These are phyloP conservation scores for Fusarium clavum DNA, from an alignment of 2,329 filamentous ascomycete genomes.

Conservation along the genomic window DNA sequence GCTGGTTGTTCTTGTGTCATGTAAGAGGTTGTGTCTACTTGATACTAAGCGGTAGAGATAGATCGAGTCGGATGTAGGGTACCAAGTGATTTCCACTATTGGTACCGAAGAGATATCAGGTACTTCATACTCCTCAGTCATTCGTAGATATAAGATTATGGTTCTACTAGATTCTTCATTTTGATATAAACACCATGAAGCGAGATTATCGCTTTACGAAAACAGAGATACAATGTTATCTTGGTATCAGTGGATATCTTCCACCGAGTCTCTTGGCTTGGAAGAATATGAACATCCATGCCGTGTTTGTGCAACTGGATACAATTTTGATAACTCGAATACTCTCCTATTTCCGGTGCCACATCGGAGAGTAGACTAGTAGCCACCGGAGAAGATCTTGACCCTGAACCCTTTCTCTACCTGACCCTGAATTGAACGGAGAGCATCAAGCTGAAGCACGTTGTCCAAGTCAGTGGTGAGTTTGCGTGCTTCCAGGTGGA, in stretches of 20 bases:
- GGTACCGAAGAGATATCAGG: not conserved
- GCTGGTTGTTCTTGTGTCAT: constrained; percentile 16
- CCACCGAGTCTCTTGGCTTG: not conserved
- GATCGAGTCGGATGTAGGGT: not conserved
- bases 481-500: constrained; percentile 36
- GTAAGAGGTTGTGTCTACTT: constrained; percentile 12
- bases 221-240: not conserved
- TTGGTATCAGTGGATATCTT: not conserved
- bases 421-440: constrained; percentile 14
- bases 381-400: constrained; percentile 20
- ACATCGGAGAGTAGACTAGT: constrained; percentile 1
- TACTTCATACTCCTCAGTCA: not conserved
- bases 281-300: constrained; percentile 16
- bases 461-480: constrained; percentile 33
- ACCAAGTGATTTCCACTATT: not conserved
- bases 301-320: constrained; percentile 13
- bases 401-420: not conserved
- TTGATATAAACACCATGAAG: not conserved
- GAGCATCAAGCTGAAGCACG: constrained; percentile 24
- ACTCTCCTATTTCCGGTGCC: not conserved
- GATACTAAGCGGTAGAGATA: not conserved
- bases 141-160: not conserved
- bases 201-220: not conserved
- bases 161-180: not conserved
- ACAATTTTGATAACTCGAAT: constrained; percentile 1